These are phyloP conservation scores for Coemansia sp. DNA, from an alignment of 192 early-diverging fungal genomes.

Conservation along the genomic window DNA sequence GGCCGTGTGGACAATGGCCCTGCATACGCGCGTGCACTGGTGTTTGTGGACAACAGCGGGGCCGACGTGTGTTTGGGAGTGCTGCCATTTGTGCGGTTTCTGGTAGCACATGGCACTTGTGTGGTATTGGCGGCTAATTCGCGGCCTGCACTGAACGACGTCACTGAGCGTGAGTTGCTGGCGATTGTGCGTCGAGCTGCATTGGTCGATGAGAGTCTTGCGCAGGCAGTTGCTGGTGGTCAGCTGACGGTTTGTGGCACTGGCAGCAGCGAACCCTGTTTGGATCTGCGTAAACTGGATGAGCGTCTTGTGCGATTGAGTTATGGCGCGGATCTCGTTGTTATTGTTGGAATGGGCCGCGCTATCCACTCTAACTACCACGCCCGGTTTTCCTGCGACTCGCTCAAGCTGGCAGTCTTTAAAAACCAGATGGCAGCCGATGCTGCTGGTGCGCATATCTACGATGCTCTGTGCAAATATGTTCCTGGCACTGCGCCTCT, in stretches of 20 bases:
- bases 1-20: slow-evolving; percentile 22
- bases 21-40: slow-evolving; percentile 59
- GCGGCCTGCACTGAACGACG: slow-evolving; percentile 76
- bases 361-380: slow-evolving; percentile 82
- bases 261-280: slow-evolving; percentile 69
- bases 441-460: slow-evolving; percentile 67
- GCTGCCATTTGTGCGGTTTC: slow-evolving; percentile 69
- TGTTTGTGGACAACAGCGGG: slow-evolving; percentile 85
- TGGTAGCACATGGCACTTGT: slow-evolving; percentile 42
- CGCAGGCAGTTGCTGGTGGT: slow-evolving; percentile 15
- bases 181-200: slow-evolving; percentile 51
- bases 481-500: neutral
- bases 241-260: slow-evolving; percentile 61
- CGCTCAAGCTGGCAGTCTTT: slow-evolving; percentile 77
- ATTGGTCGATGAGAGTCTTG: slow-evolving; percentile 49
- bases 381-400: slow-evolving; percentile 67
- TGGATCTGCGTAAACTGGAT: slow-evolving; percentile 66
- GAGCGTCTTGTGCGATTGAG: slow-evolving; percentile 58
- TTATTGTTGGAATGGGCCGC: slow-evolving; percentile 76
- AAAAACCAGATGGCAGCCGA: slow-evolving; percentile 72
- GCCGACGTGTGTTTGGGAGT: slow-evolving; percentile 79
- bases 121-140: slow-evolving; percentile 78
- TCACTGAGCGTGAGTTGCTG: slow-evolving; percentile 65
- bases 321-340: slow-evolving; percentile 66
- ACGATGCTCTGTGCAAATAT: slow-evolving; percentile 61